Evolutionary conservation across 495 filamentous ascomycete genomes (phyloP).

Genomic region (Hypomontagnella submonticulosa): DNA sequence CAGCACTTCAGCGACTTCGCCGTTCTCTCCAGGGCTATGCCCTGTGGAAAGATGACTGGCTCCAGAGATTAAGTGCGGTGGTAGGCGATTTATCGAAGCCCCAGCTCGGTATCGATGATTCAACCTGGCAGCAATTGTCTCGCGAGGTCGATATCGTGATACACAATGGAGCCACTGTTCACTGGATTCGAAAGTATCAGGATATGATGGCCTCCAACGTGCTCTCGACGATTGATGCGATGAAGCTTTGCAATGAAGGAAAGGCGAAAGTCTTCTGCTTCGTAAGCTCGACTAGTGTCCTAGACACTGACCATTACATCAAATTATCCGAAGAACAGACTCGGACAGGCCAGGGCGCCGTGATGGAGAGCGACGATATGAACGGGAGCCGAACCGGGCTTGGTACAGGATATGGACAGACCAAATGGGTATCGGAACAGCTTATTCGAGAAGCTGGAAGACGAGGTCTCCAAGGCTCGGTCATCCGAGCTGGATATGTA

Average conservation of each 20-base stretch:
- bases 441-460: conserved; percentile 82
- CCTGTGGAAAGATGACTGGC: conserved; percentile 81
- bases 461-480: conserved; percentile 77
- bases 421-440: conserved; percentile 72
- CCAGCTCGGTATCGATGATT: conserved; percentile 73
- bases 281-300: conserved; percentile 84
- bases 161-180: conserved; percentile 89
- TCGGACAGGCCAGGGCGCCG: conserved; percentile 56
- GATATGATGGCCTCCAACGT: conserved; percentile 83
- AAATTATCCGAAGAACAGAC: conserved; percentile 71
- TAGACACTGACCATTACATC: conserved; percentile 86
- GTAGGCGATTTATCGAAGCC: conserved; percentile 78
- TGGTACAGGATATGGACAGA: conserved; percentile 88
- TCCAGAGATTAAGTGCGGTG: conserved; percentile 68
- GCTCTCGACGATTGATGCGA: conserved; percentile 77
- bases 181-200: conserved; percentile 87
- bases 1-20: conserved; percentile 62
- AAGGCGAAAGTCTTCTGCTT: conserved; percentile 86
- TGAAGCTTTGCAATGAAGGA: conserved; percentile 78
- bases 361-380: conserved; percentile 61
- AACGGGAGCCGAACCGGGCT: conserved; percentile 59
- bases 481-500: conserved; percentile 89
- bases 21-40: conserved; percentile 76
- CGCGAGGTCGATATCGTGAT: conserved; percentile 80
- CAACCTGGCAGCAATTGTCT: conserved; percentile 70